phyloP scores from a whole-genome alignment of 2,329 filamentous ascomycete genomes.

The Didymella arachidicola region DNA sequence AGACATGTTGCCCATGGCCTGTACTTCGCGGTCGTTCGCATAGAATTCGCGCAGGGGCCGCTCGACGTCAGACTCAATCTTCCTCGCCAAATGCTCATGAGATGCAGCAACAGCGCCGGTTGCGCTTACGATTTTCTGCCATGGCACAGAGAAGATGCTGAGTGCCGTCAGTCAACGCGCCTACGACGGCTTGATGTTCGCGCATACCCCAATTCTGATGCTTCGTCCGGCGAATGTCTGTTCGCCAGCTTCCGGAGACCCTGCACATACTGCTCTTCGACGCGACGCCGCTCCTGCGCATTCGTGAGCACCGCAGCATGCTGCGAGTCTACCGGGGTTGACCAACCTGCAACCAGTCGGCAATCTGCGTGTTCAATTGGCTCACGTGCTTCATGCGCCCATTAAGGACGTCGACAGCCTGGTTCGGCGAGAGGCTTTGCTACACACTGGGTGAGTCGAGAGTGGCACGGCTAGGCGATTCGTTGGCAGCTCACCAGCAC shows the following conservation, averaged over 20 bases:
- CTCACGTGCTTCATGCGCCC: conserved; percentile 88
- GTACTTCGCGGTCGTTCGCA: conserved; percentile 74
- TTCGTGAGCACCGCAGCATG: conserved; percentile 30
- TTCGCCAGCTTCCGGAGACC: conserved; percentile 81
- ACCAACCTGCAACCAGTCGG: conserved; percentile 95
- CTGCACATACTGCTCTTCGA: conserved; percentile 89
- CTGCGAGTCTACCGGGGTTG: conserved; percentile 23
- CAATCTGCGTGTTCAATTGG: conserved; percentile 87
- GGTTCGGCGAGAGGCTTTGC: conserved; percentile 80
- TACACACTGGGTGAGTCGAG: conserved; percentile 54
- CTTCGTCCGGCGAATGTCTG: conserved; percentile 75
- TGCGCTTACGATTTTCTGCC: conserved; percentile 84
- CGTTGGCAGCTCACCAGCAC: conserved; percentile 74
- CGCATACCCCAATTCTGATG: conserved; percentile 84
- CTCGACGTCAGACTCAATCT: conserved; percentile 90
- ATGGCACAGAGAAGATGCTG: conserved; percentile 89
- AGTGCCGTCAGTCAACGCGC: conserved; percentile 35
- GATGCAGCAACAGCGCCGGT: conserved; percentile 83
- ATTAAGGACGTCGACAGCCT: conserved; percentile 81
- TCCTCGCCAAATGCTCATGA: conserved; percentile 79
- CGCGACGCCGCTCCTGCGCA: conserved; percentile 82
- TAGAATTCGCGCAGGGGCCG: conserved; percentile 79
- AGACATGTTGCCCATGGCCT: conserved; percentile 81
- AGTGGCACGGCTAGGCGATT: conserved; percentile 28
- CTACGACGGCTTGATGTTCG: not conserved